Conservation (phyloP, 345 rosid species). For the Eucalyptus melliodora region DNA sequence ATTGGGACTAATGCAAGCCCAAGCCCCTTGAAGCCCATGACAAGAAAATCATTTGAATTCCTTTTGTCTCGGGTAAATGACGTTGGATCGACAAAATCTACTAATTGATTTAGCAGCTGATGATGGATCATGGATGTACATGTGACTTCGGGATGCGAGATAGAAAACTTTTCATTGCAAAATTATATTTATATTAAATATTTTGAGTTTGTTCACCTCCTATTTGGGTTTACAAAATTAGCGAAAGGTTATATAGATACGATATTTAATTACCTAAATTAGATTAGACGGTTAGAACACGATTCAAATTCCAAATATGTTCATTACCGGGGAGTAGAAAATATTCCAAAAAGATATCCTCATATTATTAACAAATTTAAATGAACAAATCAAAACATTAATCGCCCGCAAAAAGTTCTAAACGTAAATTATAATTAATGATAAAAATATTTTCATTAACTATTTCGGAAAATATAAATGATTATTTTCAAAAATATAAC, state of each 20-base stretch:
- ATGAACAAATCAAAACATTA: too few species aligned
- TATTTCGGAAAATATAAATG: fast-evolving
- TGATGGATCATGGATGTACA: not conserved
- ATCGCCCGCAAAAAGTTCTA: fast-evolving
- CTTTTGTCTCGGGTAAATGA: not conserved
- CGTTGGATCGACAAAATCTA: not conserved
- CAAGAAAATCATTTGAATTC: not conserved
- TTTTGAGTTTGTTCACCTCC: not conserved
- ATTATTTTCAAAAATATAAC: too few species aligned
- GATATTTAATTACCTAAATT: not conserved
- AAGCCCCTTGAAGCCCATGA: not conserved
- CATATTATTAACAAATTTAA: too few species aligned
- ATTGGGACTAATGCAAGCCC: not conserved
- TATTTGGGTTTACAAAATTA: not conserved
- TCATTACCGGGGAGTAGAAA: too few species aligned
- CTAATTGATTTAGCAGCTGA: not conserved
- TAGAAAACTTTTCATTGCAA: not conserved
- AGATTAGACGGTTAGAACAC: not conserved
- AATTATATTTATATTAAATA: not conserved
- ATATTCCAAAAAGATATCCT: not conserved
- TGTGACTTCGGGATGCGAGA: not conserved
- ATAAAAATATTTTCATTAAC: fast-evolving
- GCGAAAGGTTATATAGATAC: not conserved
- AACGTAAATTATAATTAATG: fast-evolving
- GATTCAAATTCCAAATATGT: not conserved